Percentiles rank a stretch among this genome's conserved stretches.
Evolutionary conservation across 169 alveolate species (phyloP).

Genomic region (Cardiosporidium cionae): DNA sequence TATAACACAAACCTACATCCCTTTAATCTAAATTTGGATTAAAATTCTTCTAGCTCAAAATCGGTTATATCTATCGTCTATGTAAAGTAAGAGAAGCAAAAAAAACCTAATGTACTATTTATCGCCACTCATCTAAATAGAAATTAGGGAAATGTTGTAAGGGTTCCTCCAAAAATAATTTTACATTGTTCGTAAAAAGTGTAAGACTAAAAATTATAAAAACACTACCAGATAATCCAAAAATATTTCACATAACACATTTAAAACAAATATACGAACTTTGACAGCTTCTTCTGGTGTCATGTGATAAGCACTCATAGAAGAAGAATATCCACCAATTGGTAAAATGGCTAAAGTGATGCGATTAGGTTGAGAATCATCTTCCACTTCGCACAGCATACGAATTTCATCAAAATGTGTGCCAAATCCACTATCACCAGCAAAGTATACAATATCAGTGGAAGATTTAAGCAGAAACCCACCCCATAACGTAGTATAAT

Average conservation of each 20-base stretch:
- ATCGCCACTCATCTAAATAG: not conserved
- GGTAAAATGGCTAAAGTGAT: not conserved
- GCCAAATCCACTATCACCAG: not conserved
- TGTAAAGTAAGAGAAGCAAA: not conserved
- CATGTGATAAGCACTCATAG: not conserved
- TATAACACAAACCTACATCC: too few relatives aligned
- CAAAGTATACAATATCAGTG: not conserved
- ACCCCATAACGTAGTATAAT: not conserved
- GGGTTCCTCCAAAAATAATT: not conserved
- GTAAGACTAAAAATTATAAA: not conserved
- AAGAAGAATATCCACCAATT: not conserved
- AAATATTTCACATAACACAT: not conserved
- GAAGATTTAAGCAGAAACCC: not conserved
- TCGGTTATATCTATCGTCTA: too few relatives aligned
- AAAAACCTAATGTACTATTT: not conserved
- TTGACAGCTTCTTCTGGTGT: not conserved
- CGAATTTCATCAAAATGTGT: not conserved
- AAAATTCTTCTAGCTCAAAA: not conserved
- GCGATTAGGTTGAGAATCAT: not conserved
- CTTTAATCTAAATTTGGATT: too few relatives aligned
- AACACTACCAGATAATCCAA: not conserved
- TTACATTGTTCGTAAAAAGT: not conserved
- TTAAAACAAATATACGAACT: not conserved
- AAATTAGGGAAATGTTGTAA: not conserved
- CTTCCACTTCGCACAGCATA: not conserved